Percentiles rank a stretch among this genome's conserved stretches.
phyloP scores from a whole-genome alignment of 768 basidiomycete genomes.

The Suillus placidus region DNA sequence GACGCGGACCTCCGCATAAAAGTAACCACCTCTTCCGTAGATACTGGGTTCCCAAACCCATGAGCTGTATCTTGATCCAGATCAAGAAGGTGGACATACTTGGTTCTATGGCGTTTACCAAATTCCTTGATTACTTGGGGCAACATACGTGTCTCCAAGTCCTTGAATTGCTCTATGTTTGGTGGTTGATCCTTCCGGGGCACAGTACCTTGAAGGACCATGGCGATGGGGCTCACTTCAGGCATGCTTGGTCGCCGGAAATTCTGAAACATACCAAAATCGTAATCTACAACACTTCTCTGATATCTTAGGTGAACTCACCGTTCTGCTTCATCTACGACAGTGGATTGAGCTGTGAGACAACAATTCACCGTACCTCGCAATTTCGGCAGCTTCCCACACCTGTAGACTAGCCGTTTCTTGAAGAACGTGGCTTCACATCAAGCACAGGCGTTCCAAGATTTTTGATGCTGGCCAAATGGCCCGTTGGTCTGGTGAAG shows the following conservation, averaged over 20 bases:
- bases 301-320: background rate
- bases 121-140: constrained; percentile 94
- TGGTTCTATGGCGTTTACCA: constrained; percentile 83
- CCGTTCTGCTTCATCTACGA: background rate
- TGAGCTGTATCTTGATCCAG: constrained; percentile 92
- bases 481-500: background rate
- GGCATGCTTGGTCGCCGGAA: background rate
- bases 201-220: background rate
- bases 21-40: constrained; percentile 63
- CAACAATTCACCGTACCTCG: background rate
- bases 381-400: background rate
- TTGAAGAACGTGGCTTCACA: background rate
- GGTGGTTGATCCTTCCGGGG: background rate
- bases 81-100: constrained; percentile 94
- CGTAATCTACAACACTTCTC: background rate
- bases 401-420: no score
- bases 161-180: background rate
- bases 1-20: constrained; percentile 92
- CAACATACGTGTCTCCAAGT: constrained; percentile 43
- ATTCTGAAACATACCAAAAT: background rate
- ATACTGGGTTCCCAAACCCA: constrained; percentile 37
- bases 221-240: background rate
- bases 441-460: background rate
- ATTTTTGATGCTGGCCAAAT: background rate
- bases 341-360: background rate